Percentiles rank a stretch among this genome's conserved stretches.
These are phyloP conservation scores for Globisporangium megalacanthum DNA, from an alignment of 352 stramenopile genomes.

Conservation along the genomic window DNA sequence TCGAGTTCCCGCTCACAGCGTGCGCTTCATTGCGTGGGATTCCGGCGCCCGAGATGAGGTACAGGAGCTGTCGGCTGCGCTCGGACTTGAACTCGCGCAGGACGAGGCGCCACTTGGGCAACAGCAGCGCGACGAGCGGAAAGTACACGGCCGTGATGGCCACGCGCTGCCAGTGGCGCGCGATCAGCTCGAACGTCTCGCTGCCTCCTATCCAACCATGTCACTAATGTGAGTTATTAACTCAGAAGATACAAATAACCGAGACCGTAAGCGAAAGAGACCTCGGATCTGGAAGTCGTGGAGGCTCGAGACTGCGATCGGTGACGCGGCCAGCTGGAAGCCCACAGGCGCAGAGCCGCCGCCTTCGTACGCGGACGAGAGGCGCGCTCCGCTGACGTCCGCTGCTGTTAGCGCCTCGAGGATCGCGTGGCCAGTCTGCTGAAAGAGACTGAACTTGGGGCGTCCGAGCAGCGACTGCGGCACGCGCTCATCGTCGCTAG, in stretches of 20 bases:
- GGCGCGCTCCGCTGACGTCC: conserved; percentile 1
- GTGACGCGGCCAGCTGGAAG: conserved; percentile 56
- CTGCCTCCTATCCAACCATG: conserved; percentile 22
- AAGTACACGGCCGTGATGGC: conserved; percentile 92
- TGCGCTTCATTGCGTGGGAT: conserved; percentile 93
- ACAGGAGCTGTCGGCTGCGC: conserved; percentile 88
- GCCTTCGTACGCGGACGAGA: conserved; percentile 6
- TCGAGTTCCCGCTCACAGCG: conserved; percentile 93
- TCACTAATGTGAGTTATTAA: background rate
- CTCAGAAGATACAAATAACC: background rate
- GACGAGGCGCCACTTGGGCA: conserved; percentile 91
- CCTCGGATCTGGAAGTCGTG: conserved; percentile 63
- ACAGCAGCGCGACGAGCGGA: conserved; percentile 90
- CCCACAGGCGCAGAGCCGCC: conserved; percentile 39
- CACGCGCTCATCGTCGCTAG: conserved; percentile 14
- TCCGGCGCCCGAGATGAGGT: conserved; percentile 95
- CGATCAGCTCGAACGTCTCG: conserved; percentile 52
- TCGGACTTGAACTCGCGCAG: conserved; percentile 75
- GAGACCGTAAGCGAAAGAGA: background rate
- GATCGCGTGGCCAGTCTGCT: conserved; percentile 71
- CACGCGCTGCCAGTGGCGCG: conserved; percentile 58
- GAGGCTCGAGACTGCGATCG: conserved; percentile 48
- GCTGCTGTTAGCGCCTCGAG: conserved; percentile 45
- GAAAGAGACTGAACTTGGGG: conserved; percentile 88
- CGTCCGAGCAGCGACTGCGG: conserved; percentile 58